Evolutionary conservation across 805 yeast species (phyloP), one percentile per base, ranked within the genome.

Genomic region (Lachancea sp.): DNA sequence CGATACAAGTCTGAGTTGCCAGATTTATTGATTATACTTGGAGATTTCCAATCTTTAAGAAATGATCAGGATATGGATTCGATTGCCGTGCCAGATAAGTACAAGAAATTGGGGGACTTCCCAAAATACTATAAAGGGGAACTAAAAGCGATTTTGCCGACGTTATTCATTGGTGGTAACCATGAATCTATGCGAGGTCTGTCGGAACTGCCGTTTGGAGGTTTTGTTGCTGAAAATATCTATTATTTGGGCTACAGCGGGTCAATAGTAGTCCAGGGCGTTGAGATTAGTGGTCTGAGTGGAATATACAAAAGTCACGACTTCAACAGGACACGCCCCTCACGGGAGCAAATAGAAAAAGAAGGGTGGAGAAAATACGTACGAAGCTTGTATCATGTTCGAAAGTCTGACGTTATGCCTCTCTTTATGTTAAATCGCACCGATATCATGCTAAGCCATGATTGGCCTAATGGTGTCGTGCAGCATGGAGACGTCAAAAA

Each of bases 161-260:
- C 97, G 0, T 50, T 92, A 0, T 83, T 90, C 49, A 77, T 92
- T 30, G 97, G 98, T 2, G 98, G 98, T 0, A 92, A 92, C 61
- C 98, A 92, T 55, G 98, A 92, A 56, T 79, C 92, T 3, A 84
- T 94, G 43, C 77, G 80, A 44, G 85, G 83, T 56, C 56, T 92
- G 46, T 67, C 74, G 45, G 87, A 83, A 50, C 63, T 89, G 43
- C 76, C 75, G 44, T 74, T 71, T 57, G 98, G 98, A 9, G 98
- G 98, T 0, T 92, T 90, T 85, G 89, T 84, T 1, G 94, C 95
- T 1, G 85, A 87, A 1, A 80, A 82, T 47, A 85, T 92, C 11
- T 92, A 81, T 60, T 92, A 78, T 56, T 55, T 92, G 51, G 98
- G 98, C 0, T 75, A 77, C 31, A 74, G 80, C 15, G 86, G 88